Evolutionary conservation across 805 yeast genomes (phyloP), one percentile per base, ranked within the genome.

Genomic region (Ogataea pilisensis): DNA sequence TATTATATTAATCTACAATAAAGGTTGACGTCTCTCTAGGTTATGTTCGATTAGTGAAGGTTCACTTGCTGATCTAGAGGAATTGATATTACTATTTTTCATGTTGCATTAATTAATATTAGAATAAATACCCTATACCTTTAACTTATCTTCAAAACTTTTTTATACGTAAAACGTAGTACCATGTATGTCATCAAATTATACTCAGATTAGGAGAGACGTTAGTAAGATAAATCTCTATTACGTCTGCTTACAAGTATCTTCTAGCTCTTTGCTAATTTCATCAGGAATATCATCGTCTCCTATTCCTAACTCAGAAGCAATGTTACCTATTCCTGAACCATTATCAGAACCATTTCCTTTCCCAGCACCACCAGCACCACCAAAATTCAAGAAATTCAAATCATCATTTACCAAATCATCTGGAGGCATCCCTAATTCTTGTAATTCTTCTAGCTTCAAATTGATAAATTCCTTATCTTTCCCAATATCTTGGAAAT

Each of bases 381-480:
- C 54, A 33, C 47, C 55, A 52, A 47, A 35, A 33, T 47, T 50
- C 60, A 70, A 65, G 42, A 65, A 73, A 42, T 64, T 66, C 34
- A 69, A 66, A 46, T 63, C 65, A 30, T 63, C 63, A 33, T 51
- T 60, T 45, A 82, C 76, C 28, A 87, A 67, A 38, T 85, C 95
- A 12, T 72, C 58, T 5, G 95, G 95, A 2, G 95, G 95, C 55
- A 85, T 80, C 0, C 95, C 95, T 24, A 84, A 64, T 35, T 75
- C 82, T 60, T 87, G 85, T 58, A 80, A 68, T n/a, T 72, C 70
- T 53, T 83, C 90, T 66, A 87, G 70, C 46, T 77, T 73, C 7
- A 59, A 51, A 39, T 79, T 72, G 35, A 87, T 75, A 43, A 65
- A 72, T 37, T 74, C 77, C 44, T 80, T 70, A 34, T 64, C 63